These are phyloP conservation scores for Ascomycota sp. DNA, from an alignment of 2,329 filamentous ascomycete genomes.

Conservation along the genomic window DNA sequence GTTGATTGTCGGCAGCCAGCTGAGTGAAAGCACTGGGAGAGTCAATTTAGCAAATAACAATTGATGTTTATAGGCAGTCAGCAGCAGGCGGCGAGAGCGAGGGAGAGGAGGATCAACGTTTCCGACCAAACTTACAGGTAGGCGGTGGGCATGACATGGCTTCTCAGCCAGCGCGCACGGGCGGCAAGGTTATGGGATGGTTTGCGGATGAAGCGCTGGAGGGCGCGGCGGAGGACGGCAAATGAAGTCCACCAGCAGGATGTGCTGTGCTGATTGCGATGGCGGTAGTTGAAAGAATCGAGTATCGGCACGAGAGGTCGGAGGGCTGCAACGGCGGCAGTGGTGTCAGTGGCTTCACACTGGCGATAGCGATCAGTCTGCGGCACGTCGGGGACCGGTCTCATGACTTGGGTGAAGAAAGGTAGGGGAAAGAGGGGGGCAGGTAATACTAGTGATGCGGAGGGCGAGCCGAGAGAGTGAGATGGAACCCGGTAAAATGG, in stretches of 20 bases:
- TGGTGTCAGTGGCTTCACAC: no score
- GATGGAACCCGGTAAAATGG: no score
- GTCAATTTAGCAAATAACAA: background rate
- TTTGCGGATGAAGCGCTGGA: conserved; percentile 26
- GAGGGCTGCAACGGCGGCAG: conserved; percentile 7
- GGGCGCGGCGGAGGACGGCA: conserved; percentile 44
- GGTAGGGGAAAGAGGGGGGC: no score
- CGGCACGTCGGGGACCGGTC: no score
- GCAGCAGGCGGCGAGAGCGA: background rate
- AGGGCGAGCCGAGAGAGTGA: no score
- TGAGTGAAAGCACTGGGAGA: conserved; percentile 38
- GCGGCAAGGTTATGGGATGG: background rate
- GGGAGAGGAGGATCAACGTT: background rate
- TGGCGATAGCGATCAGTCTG: no score
- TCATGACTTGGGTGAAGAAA: no score
- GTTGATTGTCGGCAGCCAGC: conserved; percentile 48
- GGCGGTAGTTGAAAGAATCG: conserved; percentile 54
- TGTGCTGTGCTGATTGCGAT: conserved; percentile 73
- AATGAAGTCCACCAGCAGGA: conserved; percentile 64
- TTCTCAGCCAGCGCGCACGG: conserved; percentile 10
- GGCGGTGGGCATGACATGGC: conserved; percentile 12
- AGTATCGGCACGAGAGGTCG: conserved; percentile 30
- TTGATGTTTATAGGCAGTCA: background rate
- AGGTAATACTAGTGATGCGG: no score
- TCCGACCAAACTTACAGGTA: conserved; percentile 12